Evolutionary conservation across 768 basidiomycete genomes (phyloP).

Genomic region (Neoboletus magnificus): DNA sequence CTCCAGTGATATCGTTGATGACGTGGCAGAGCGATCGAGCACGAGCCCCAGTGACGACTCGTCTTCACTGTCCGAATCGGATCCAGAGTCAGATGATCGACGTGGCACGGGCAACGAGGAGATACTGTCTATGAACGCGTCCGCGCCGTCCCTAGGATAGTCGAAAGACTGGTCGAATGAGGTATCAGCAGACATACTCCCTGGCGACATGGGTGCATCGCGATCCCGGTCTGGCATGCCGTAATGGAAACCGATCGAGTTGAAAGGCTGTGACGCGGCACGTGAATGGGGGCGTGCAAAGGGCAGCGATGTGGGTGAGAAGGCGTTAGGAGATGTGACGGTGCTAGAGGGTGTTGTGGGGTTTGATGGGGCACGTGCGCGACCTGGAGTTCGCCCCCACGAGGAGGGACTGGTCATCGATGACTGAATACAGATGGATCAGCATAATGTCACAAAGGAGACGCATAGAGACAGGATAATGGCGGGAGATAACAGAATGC

Average conservation of each 20-base stretch:
- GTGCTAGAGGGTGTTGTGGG: constrained; percentile 44
- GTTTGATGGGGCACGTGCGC: constrained; percentile 68
- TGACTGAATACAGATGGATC: constrained; percentile 28
- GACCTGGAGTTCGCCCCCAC: constrained; percentile 45
- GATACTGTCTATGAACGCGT: constrained; percentile 45
- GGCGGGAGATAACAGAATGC: background rate
- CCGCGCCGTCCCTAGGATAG: constrained; percentile 31
- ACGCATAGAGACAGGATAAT: background rate
- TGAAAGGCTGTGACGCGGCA: constrained; percentile 46
- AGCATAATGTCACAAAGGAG: constrained; percentile 4
- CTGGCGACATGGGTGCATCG: constrained; percentile 25
- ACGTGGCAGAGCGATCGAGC: constrained; percentile 53
- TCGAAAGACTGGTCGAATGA: constrained; percentile 38
- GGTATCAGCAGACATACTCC: constrained; percentile 35
- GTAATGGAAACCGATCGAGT: constrained; percentile 40
- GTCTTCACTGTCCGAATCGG: constrained; percentile 50
- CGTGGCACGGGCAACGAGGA: constrained; percentile 60
- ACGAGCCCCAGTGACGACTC: constrained; percentile 53
- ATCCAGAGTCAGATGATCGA: constrained; percentile 39
- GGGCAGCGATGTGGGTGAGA: constrained; percentile 40
- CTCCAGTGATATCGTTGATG: constrained; percentile 69
- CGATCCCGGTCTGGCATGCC: constrained; percentile 39
- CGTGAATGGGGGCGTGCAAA: constrained; percentile 67
- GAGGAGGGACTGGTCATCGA: constrained; percentile 37
- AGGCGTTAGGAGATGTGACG: constrained; percentile 39